Evolutionary conservation across 306 rosid genomes (phyloP).

Genomic region (Casuarina equisetifolia): DNA sequence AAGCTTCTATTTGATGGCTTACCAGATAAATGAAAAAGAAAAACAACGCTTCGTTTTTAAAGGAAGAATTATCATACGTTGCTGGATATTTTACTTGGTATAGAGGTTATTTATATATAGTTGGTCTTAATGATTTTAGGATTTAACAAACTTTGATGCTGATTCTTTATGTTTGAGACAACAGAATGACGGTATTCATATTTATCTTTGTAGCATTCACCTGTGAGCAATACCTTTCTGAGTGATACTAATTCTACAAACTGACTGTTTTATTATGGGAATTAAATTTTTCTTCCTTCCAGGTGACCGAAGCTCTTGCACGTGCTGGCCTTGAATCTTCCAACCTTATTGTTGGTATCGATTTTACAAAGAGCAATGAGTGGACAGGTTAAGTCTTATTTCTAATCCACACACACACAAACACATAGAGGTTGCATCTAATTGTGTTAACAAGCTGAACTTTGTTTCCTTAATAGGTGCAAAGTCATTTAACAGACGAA

Average conservation of each 20-base stretch:
- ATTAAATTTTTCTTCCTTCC: constrained; percentile 22
- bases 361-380: constrained; percentile 95
- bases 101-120: too few relatives aligned
- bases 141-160: background rate
- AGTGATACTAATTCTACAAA: background rate
- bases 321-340: constrained; percentile 96
- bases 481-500: constrained; percentile 58
- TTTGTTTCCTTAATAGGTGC: constrained; percentile 53
- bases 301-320: constrained; percentile 95
- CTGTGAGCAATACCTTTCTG: background rate
- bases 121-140: background rate
- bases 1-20: background rate
- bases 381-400: constrained; percentile 75
- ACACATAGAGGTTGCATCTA: constrained; percentile 5
- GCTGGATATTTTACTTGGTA: background rate
- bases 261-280: background rate
- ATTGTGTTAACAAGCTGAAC: constrained; percentile 39
- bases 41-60: background rate
- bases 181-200: background rate
- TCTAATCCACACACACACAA: background rate
- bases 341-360: constrained; percentile 90
- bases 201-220: background rate
- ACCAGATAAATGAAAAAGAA: background rate
- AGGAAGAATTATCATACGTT: background rate
- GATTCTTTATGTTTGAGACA: background rate